Evolutionary conservation across 2,329 filamentous ascomycete genomes (phyloP).

Genomic region (Microdochium paspali): DNA sequence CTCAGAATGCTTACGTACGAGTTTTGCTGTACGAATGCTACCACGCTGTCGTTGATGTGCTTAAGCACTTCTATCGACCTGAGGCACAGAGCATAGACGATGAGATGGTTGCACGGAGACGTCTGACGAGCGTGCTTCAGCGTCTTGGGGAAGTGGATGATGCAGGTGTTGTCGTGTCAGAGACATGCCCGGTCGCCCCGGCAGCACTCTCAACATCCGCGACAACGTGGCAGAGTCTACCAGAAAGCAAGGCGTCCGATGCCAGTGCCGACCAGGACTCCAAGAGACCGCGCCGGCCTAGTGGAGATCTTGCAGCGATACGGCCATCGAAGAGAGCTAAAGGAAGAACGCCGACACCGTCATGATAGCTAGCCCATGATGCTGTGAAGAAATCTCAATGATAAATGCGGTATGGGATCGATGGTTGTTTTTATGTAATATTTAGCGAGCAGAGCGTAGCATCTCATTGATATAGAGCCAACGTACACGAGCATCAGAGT

Average conservation of each 20-base stretch:
- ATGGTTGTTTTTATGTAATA: neutral
- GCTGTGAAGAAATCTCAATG: too few relatives aligned
- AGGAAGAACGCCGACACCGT: constrained; percentile 8
- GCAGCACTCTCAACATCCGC: too few relatives aligned
- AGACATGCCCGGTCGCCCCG: too few relatives aligned
- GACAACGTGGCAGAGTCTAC: too few relatives aligned
- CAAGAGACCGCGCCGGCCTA: constrained; percentile 24
- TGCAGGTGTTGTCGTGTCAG: too few relatives aligned
- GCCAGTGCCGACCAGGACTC: constrained; percentile 7
- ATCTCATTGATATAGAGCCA: too few relatives aligned
- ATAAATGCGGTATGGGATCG: too few relatives aligned
- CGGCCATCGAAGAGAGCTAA: constrained; percentile 35
- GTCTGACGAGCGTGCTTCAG: constrained; percentile 35
- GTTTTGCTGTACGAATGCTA: constrained; percentile 50
- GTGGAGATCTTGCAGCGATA: constrained; percentile 19
- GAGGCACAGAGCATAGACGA: constrained; percentile 33
- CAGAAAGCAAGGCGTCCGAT: too few relatives aligned
- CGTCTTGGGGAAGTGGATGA: constrained; percentile 32
- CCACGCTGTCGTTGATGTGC: constrained; percentile 41
- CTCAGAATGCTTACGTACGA: constrained; percentile 31
- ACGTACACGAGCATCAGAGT: too few relatives aligned
- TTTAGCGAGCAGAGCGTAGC: too few relatives aligned
- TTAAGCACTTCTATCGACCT: constrained; percentile 46
- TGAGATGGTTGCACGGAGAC: constrained; percentile 44
- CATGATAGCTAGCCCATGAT: neutral